phyloP scores from a whole-genome alignment of 805 yeast genomes.

The Saccharomycopsis sp. region DNA sequence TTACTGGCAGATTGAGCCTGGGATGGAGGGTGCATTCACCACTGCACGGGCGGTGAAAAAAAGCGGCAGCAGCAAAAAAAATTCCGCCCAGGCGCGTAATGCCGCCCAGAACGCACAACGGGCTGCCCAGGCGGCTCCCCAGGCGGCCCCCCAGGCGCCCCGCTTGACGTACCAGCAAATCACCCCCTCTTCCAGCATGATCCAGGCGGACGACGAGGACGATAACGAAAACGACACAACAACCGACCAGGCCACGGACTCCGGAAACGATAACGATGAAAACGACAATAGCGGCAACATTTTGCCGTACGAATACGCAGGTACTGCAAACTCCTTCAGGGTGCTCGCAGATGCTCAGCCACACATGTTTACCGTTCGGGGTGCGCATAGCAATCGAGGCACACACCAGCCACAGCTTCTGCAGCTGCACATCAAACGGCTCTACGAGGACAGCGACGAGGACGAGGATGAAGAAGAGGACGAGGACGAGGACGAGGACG shows the following conservation, averaged over 20 bases:
- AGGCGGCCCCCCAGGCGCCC: not conserved
- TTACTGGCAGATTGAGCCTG: slow-evolving; percentile 87
- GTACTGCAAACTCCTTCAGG: not conserved
- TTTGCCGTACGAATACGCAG: not conserved
- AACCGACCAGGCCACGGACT: slow-evolving; percentile 12
- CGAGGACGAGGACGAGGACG: slow-evolving; percentile 19
- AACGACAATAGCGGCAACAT: not conserved
- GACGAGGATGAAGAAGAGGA: slow-evolving; percentile 13
- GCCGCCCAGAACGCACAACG: slow-evolving; percentile 4
- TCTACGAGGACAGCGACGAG: slow-evolving; percentile 11
- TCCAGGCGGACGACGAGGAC: slow-evolving; percentile 16
- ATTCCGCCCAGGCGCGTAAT: slow-evolving; percentile 2
- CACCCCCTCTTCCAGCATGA: slow-evolving; percentile 21
- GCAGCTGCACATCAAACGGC: slow-evolving; percentile 11
- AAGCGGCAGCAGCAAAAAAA: slow-evolving; percentile 8
- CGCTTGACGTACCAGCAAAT: slow-evolving; percentile 11
- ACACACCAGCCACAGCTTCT: not conserved
- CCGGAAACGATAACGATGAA: not conserved
- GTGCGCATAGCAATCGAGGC: not conserved
- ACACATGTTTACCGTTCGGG: not conserved
- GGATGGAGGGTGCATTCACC: slow-evolving; percentile 73
- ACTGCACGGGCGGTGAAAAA: slow-evolving; percentile 49
- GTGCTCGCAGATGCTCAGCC: not conserved
- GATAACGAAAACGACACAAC: slow-evolving; percentile 9
- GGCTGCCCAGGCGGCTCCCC: slow-evolving; percentile 13